phyloP scores from a whole-genome alignment of 176 grass and related monocot genomes.

The Paspalum notatum region DNA sequence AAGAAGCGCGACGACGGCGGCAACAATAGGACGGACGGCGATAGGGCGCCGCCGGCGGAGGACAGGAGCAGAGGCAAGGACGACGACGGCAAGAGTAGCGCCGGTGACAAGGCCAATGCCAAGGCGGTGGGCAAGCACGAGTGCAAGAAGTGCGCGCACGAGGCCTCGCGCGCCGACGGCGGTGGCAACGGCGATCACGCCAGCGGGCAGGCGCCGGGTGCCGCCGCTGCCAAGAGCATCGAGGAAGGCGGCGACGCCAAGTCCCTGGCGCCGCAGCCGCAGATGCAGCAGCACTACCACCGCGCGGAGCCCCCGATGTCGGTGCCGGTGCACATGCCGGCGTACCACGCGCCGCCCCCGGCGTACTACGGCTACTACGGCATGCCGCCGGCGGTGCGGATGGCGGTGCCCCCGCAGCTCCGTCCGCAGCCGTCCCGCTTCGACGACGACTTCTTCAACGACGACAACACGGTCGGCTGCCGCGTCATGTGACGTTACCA shows the following conservation, averaged over 20 bases:
- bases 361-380: conserved; percentile 53
- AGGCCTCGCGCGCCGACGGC: neutral
- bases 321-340: conserved; percentile 47
- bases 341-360: conserved; percentile 48
- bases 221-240: neutral
- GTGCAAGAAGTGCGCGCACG: conserved; percentile 40
- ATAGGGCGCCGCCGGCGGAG: neutral
- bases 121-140: conserved; percentile 36
- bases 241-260: conserved; percentile 7
- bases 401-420: conserved; percentile 18
- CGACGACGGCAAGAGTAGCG: neutral
- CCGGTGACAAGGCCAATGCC: conserved; percentile 35
- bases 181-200: neutral
- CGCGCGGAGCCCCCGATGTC: conserved; percentile 54
- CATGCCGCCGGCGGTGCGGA: neutral
- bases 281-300: conserved; percentile 46
- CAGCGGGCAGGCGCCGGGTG: neutral
- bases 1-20: conserved; percentile 34
- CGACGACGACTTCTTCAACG: conserved; percentile 72
- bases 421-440: conserved; percentile 71
- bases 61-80: conserved; percentile 43
- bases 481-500: conserved; percentile 46
- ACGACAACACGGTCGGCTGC: conserved; percentile 78
- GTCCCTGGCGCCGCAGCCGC: neutral
- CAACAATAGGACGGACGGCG: conserved; percentile 4